phyloP scores from a whole-genome alignment of 768 basidiomycete genomes.

The Pulveroboletus sp. region DNA sequence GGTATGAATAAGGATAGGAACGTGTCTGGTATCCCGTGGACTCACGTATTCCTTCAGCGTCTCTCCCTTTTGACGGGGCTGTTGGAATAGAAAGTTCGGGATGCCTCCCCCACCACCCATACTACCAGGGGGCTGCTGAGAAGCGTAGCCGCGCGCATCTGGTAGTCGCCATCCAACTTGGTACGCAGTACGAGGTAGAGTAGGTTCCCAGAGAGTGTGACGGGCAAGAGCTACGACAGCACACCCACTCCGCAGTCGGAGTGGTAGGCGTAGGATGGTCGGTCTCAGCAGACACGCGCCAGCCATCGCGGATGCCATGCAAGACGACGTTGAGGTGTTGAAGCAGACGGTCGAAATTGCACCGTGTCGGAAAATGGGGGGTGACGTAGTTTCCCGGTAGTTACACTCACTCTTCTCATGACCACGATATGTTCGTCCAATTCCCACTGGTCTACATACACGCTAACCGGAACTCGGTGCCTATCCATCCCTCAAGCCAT shows the following conservation, averaged over 20 bases:
- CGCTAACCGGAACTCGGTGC: too few relatives aligned
- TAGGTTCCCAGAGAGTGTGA: not conserved
- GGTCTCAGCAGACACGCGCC: not conserved
- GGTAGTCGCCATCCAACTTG: not conserved
- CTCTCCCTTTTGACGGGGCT: slow-evolving; percentile 73
- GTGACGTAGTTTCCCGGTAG: not conserved
- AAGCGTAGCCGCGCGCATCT: slow-evolving; percentile 40
- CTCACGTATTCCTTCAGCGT: slow-evolving; percentile 76
- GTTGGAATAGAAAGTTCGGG: slow-evolving; percentile 53
- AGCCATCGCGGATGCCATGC: slow-evolving; percentile 10
- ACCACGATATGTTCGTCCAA: too few relatives aligned
- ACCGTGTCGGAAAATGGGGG: not conserved
- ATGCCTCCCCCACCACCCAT: slow-evolving; percentile 37
- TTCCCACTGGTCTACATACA: too few relatives aligned
- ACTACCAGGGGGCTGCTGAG: slow-evolving; percentile 40
- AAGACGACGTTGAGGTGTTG: not conserved
- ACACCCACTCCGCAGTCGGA: slow-evolving; percentile 19
- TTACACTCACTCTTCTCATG: too few relatives aligned
- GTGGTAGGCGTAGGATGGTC: slow-evolving; percentile 10
- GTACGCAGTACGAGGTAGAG: not conserved
- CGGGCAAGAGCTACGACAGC: slow-evolving; percentile 8
- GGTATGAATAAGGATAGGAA: not conserved
- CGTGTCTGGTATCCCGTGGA: slow-evolving; percentile 15
- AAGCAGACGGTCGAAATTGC: not conserved
- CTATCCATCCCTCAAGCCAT: too few relatives aligned